Percentiles rank a stretch among this genome's conserved stretches.
Conservation (phyloP, 2,329 filamentous ascomycete species). For the Curvularia sp. region DNA sequence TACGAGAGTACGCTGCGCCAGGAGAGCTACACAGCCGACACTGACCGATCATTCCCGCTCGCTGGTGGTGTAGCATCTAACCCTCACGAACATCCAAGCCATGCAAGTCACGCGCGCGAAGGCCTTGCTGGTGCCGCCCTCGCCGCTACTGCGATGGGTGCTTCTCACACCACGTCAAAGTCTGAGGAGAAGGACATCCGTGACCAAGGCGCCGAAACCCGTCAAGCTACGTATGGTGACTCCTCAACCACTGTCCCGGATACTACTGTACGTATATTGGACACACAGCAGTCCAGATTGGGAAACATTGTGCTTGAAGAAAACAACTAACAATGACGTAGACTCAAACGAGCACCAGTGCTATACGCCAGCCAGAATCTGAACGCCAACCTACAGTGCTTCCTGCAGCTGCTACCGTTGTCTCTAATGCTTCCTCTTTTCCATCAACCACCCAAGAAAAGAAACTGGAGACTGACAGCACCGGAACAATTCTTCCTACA, state of each 20-base stretch:
- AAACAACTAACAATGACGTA: neutral
- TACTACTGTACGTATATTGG: neutral
- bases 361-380: conserved; percentile 5
- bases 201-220: conserved; percentile 10
- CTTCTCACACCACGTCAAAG: conserved; percentile 20
- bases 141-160: conserved; percentile 31
- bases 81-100: conserved; percentile 17
- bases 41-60: conserved; percentile 47
- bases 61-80: conserved; percentile 40
- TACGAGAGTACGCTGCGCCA: conserved; percentile 20
- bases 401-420: conserved; percentile 25
- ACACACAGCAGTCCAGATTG: neutral
- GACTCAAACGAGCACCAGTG: neutral
- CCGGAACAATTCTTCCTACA: conserved; percentile 2
- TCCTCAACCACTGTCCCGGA: neutral
- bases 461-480: conserved; percentile 16
- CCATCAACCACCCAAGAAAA: conserved; percentile 18
- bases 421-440: conserved; percentile 13
- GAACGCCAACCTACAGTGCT: conserved; percentile 30
- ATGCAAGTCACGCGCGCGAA: conserved; percentile 31
- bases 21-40: conserved; percentile 29
- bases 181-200: conserved; percentile 15
- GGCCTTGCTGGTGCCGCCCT: conserved; percentile 43
- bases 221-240: conserved; percentile 9
- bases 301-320: neutral